phyloP scores from a whole-genome alignment of 2,329 filamentous ascomycete genomes.

The Diaporthe batatas region DNA sequence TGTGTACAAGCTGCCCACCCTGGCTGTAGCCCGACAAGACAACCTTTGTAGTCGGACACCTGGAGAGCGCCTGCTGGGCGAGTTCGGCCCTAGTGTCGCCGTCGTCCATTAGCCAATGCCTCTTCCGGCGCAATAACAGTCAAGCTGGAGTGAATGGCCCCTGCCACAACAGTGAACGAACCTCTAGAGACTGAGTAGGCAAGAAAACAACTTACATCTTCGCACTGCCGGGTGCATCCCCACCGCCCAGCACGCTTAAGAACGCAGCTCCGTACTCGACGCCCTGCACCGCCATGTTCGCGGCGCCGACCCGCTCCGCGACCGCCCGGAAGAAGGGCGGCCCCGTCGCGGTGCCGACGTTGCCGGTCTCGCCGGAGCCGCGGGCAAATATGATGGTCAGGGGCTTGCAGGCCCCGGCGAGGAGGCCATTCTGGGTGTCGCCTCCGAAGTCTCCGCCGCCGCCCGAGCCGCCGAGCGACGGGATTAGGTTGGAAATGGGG shows the following conservation, averaged over 20 bases:
- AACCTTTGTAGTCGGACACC: slow-evolving; percentile 52
- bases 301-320: slow-evolving; percentile 35
- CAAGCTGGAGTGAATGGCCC: too few relatives aligned
- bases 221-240: slow-evolving; percentile 43
- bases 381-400: slow-evolving; percentile 49
- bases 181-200: too few relatives aligned
- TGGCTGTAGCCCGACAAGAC: slow-evolving; percentile 54
- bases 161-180: too few relatives aligned
- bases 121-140: background rate
- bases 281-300: slow-evolving; percentile 47
- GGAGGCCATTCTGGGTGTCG: slow-evolving; percentile 31
- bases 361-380: slow-evolving; percentile 48
- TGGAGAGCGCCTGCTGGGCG: slow-evolving; percentile 5
- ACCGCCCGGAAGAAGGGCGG: slow-evolving; percentile 47
- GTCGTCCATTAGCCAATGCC: background rate
- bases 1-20: slow-evolving; percentile 46
- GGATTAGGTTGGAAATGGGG: too few relatives aligned
- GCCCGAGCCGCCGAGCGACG: background rate
- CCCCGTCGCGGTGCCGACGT: slow-evolving; percentile 47
- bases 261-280: slow-evolving; percentile 47
- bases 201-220: slow-evolving; percentile 17
- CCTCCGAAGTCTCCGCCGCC: background rate
- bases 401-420: slow-evolving; percentile 33
- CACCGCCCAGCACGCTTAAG: slow-evolving; percentile 45
- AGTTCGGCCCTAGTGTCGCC: slow-evolving; percentile 9